Base-by-base conservation (phyloP, 2,329 filamentous ascomycete species). In the Calonectria pseudoreteaudii region DNA sequence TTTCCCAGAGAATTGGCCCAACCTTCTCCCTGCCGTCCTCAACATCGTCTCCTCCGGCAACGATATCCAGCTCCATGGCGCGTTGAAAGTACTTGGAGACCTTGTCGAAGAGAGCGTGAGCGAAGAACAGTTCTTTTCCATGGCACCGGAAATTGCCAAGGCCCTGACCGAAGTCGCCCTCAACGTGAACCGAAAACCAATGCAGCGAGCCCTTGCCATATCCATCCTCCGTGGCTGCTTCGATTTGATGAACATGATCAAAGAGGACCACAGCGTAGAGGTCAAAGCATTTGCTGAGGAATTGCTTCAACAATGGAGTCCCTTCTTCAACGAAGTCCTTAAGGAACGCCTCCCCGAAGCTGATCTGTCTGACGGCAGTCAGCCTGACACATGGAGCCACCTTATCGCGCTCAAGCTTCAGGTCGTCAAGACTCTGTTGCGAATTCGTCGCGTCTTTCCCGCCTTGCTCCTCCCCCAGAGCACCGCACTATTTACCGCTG, bases 1-100 rank as follows among this genome's bases (percentile, higher is more conserved):
- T 86, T 98, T 98, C 82, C 97, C 97, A 68, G 95, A 98, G 74
- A 91, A 96, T 81, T 99, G 97, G 97, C 95, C 96, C n/a, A 91
- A 91, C 77, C 91, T 99, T 53, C 91, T 99, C 36, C 94, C 95
- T 28, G 91, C 92, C 41, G 89, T 98, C 52, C 90, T 99, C 74
- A 90, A 91, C 53, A 89, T 96, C 66, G 94, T 98, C 80, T 91
- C 93, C 68, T 90, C 88, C 68, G 95, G 94, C 74, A 92, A 89
- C 76, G 95, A 98, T 80, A 87, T 89, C 60, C 95, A 98, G 82
- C 88, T 98, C 65, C 95, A 98, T 83, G 97, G 97, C 67, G 94
- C 96, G 11, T 88, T 99, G 74, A 94, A 94, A 83, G 95, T 98
- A 30, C 91, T 99, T 56, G 90, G 91, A 77, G 96, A 98, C 84